Evolutionary conservation across 305 asterid species (phyloP).

Genomic region (Rubia balearica): DNA sequence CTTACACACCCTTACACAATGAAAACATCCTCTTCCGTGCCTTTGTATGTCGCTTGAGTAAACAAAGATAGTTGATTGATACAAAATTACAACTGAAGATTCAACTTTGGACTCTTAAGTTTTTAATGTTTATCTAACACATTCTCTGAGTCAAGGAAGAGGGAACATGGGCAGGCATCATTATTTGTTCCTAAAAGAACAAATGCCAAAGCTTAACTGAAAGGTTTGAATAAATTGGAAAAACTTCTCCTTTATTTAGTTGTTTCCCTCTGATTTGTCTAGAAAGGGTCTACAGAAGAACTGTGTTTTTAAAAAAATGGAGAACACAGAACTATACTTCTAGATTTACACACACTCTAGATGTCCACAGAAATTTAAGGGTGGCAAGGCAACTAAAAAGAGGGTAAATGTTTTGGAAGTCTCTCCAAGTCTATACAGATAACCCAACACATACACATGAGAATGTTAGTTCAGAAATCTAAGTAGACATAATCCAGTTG

Average conservation of each 20-base stretch:
- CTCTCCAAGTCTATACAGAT: too few species aligned
- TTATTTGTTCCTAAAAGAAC: neutral
- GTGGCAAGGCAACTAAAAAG: neutral
- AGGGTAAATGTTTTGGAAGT: too few species aligned
- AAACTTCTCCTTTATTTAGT: neutral
- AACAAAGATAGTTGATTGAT: neutral
- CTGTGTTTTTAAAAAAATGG: neutral
- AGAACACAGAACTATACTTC: neutral
- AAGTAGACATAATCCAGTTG: neutral
- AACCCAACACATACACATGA: neutral
- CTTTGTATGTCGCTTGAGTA: neutral
- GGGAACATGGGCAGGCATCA: neutral
- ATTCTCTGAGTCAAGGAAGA: conserved; percentile 1
- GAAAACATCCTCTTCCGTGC: neutral
- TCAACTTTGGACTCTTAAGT: neutral
- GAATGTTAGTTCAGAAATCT: too few species aligned
- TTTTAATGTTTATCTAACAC: neutral
- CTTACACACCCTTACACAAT: neutral
- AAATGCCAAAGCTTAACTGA: neutral
- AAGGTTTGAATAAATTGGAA: neutral
- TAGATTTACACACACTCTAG: neutral
- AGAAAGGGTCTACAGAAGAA: neutral
- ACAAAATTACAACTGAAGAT: neutral
- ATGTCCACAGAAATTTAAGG: neutral
- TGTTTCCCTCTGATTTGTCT: neutral